These are phyloP conservation scores for Strobilomyces echinocephalus DNA, from an alignment of 768 basidiomycete genomes.

Conservation along the genomic window DNA sequence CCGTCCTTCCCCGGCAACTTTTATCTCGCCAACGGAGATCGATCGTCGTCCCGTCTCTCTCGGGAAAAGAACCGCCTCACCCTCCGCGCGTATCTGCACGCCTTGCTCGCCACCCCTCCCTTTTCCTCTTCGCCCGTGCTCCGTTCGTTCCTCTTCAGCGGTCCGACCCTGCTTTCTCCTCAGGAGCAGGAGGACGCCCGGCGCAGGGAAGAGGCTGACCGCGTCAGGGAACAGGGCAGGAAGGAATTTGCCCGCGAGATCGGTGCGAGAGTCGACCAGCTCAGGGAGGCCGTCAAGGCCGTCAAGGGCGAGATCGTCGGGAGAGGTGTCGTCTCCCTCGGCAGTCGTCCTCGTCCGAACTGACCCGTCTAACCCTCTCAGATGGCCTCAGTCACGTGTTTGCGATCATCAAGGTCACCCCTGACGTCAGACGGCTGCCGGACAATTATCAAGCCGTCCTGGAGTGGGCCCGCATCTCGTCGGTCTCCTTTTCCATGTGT, in stretches of 20 bases:
- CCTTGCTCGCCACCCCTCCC: constrained; percentile 61
- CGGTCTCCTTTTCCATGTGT: constrained; percentile 31
- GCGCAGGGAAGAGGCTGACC: constrained; percentile 84
- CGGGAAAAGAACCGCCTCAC: constrained; percentile 96
- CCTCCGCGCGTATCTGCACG: constrained; percentile 86
- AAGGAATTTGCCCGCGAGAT: constrained; percentile 86
- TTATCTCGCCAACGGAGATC: not conserved
- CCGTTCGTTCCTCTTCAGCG: constrained; percentile 76
- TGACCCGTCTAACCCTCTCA: constrained; percentile 30
- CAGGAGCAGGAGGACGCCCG: constrained; percentile 78
- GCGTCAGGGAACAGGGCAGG: constrained; percentile 79
- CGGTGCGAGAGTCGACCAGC: constrained; percentile 75
- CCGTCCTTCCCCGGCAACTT: constrained; percentile 56
- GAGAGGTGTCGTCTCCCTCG: constrained; percentile 47
- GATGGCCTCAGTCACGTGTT: constrained; percentile 91
- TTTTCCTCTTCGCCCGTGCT: constrained; percentile 86
- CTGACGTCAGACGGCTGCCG: constrained; percentile 73
- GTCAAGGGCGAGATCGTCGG: constrained; percentile 95
- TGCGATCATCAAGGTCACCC: constrained; percentile 76
- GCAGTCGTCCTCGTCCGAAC: not conserved
- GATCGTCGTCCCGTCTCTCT: constrained; percentile 45
- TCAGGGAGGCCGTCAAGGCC: constrained; percentile 76
- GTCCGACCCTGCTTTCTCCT: constrained; percentile 59
- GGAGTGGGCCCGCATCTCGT: constrained; percentile 98
- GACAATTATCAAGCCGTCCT: constrained; percentile 81